A percentile compares a stretch with the other conserved stretches of the same genome.
These are phyloP conservation scores for Fraxinus nigra DNA, from an alignment of 305 asterid genomes.

Conservation along the genomic window DNA sequence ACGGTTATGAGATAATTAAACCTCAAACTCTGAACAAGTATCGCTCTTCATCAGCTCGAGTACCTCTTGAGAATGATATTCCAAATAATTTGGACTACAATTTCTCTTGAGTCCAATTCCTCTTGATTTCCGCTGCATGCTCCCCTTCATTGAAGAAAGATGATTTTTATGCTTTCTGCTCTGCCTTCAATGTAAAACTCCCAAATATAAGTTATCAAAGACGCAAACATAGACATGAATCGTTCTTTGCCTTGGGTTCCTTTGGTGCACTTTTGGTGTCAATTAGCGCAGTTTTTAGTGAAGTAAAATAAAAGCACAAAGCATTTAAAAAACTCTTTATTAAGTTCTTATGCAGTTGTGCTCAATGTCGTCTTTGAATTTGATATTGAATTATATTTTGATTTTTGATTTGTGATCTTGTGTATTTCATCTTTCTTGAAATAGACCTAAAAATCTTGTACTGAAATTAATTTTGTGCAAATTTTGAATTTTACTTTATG, in stretches of 20 bases:
- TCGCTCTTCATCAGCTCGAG: not conserved
- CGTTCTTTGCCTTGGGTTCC: not conserved
- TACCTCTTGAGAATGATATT: not conserved
- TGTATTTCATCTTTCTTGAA: not conserved
- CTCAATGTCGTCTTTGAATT: not conserved
- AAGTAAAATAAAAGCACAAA: not conserved
- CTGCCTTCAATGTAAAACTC: not conserved
- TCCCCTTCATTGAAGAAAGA: not conserved
- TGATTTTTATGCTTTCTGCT: not conserved
- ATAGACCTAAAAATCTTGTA: not conserved
- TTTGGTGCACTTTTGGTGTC: not conserved
- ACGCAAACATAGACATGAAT: not conserved
- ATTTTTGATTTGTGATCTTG: not conserved
- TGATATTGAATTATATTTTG: not conserved
- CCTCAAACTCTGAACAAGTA: not conserved
- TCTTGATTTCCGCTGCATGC: not conserved
- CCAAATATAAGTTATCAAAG: not conserved
- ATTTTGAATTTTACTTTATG: not conserved
- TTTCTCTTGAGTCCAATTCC: not conserved
- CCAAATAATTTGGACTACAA: not conserved
- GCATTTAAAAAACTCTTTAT: not conserved
- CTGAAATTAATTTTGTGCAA: not conserved
- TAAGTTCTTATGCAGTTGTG: not conserved
- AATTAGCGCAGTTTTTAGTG: not conserved
- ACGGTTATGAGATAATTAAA: not conserved